phyloP scores from a whole-genome alignment of 345 rosid species.

The Viola odorata region DNA sequence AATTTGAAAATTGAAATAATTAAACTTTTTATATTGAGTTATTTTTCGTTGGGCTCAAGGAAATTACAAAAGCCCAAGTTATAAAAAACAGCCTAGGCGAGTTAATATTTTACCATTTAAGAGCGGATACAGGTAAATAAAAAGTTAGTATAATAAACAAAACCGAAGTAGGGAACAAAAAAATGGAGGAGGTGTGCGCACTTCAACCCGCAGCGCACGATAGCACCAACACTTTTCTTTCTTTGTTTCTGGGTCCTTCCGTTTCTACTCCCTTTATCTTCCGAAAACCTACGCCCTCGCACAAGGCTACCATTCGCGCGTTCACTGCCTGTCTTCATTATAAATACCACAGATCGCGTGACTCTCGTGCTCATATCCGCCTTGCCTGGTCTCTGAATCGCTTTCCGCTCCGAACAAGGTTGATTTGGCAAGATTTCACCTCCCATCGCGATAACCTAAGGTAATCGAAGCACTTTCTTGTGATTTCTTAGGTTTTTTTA shows the following conservation, averaged over 20 bases:
- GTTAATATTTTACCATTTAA: no score
- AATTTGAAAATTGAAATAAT: no score
- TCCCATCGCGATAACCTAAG: background rate
- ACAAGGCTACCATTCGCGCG: background rate
- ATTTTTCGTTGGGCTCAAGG: no score
- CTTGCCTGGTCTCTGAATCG: no score
- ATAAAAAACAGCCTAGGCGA: no score
- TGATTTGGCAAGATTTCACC: no score
- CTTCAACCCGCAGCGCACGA: background rate
- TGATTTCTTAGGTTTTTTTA: background rate
- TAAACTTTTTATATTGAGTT: no score
- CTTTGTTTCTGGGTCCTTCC: slow-evolving; percentile 17
- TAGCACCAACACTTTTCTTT: background rate
- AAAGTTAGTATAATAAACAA: no score
- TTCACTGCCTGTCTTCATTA: background rate
- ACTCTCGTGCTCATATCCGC: background rate
- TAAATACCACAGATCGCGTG: background rate
- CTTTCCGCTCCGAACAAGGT: no score
- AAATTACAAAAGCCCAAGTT: no score
- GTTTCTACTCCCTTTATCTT: slow-evolving; percentile 8
- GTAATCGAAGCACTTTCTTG: background rate
- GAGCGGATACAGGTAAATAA: no score
- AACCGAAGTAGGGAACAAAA: no score
- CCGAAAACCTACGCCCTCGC: slow-evolving; percentile 5
- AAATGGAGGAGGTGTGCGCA: slow-evolving; percentile 9